Conservation (phyloP, 148 eudicot species). For the Fallopia convolvulus region DNA sequence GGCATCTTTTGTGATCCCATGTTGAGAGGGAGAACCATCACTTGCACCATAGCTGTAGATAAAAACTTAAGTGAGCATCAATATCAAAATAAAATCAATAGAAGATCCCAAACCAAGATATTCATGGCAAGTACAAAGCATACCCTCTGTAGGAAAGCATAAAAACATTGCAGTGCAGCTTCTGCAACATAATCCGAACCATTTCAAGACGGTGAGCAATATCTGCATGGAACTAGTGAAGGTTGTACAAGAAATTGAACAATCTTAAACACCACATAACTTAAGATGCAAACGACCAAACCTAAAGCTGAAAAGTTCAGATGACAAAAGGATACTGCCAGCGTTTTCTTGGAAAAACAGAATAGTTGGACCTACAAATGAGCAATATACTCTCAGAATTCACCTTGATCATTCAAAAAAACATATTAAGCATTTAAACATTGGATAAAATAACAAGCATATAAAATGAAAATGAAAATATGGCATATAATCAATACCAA, state of each 20-base stretch:
- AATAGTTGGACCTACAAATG: constrained; percentile 87
- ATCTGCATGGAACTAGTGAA: constrained; percentile 56
- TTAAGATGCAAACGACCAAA: neutral
- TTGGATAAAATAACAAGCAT: neutral
- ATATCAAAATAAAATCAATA: constrained; percentile 7
- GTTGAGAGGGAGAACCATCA: constrained; percentile 95
- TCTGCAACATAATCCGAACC: constrained; percentile 88
- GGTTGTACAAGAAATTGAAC: constrained; percentile 20
- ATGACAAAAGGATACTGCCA: constrained; percentile 89
- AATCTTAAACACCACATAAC: neutral
- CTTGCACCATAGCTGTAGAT: constrained; percentile 81
- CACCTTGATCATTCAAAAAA: neutral
- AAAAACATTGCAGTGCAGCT: constrained; percentile 79
- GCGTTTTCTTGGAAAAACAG: constrained; percentile 98
- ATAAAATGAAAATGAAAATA: neutral
- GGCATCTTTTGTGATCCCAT: constrained; percentile 85
- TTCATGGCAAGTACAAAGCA: constrained; percentile 14
- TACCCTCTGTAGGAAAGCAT: constrained; percentile 99
- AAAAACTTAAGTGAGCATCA: constrained; percentile 11
- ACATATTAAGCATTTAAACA: neutral
- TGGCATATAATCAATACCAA: neutral
- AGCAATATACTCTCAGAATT: constrained; percentile 11
- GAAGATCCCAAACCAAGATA: constrained; percentile 6
- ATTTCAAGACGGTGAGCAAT: constrained; percentile 99
- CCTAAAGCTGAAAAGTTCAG: neutral